Percentiles rank a stretch among this genome's conserved stretches.
These are phyloP conservation scores for Cladosporium cucumerinum DNA, from an alignment of 2,329 filamentous ascomycete species.

Conservation along the genomic window DNA sequence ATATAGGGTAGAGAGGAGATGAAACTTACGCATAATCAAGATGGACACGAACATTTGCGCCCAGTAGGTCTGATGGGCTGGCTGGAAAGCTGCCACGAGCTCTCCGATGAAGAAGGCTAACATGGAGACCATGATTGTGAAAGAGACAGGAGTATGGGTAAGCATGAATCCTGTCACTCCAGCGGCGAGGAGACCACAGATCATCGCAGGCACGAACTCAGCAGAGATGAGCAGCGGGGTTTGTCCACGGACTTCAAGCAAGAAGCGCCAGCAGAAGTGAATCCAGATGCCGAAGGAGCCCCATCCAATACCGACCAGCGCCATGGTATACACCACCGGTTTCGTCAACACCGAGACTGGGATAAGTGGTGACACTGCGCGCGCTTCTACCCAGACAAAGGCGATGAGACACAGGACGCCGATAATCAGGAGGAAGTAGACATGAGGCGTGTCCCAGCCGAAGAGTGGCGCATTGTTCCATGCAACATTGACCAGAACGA, in stretches of 20 bases:
- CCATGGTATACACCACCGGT: slow-evolving; percentile 29
- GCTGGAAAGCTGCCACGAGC: slow-evolving; percentile 45
- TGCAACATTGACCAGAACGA: slow-evolving; percentile 34
- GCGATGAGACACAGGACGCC: slow-evolving; percentile 29
- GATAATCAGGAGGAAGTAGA: slow-evolving; percentile 31
- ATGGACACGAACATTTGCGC: slow-evolving; percentile 58
- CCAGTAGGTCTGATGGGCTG: slow-evolving; percentile 61
- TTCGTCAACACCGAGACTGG: slow-evolving; percentile 28
- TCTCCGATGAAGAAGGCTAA: slow-evolving; percentile 42
- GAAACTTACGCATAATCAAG: slow-evolving; percentile 43
- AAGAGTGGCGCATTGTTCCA: slow-evolving; percentile 35
- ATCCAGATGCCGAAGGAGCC: slow-evolving; percentile 37
- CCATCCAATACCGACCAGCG: slow-evolving; percentile 32
- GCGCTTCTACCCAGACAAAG: slow-evolving; percentile 32
- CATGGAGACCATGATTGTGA: slow-evolving; percentile 39
- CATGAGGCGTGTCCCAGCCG: slow-evolving; percentile 30
- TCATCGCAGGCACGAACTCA: slow-evolving; percentile 33
- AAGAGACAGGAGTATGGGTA: slow-evolving; percentile 37
- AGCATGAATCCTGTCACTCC: slow-evolving; percentile 38
- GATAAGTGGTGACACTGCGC: slow-evolving; percentile 25
- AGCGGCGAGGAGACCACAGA: slow-evolving; percentile 37
- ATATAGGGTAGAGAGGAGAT: not conserved
- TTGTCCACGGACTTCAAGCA: slow-evolving; percentile 32
- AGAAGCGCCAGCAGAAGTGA: slow-evolving; percentile 34
- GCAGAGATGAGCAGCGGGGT: slow-evolving; percentile 35